A percentile compares a stretch with the other conserved stretches of the same genome.
Conservation (phyloP, 2,329 filamentous ascomycete species). For the Pseudogymnoascus sp. region DNA sequence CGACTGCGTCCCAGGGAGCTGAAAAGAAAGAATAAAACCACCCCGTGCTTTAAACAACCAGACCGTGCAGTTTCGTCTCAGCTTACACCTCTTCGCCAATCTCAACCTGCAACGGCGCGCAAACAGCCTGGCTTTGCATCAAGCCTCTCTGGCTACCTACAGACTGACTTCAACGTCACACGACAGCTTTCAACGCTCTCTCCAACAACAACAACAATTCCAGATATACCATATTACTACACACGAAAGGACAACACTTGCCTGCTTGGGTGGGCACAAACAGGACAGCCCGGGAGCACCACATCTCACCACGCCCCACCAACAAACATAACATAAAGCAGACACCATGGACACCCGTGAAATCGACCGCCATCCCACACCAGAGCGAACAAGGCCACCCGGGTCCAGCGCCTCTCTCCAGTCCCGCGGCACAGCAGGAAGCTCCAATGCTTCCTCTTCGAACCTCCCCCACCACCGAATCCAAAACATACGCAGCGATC, state of each 20-base stretch:
- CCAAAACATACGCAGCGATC: constrained; percentile 1
- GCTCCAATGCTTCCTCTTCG: neutral
- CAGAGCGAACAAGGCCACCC: constrained; percentile 4
- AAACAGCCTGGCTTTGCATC: constrained; percentile 1
- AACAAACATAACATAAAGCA: constrained; percentile 1
- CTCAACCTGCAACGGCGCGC: constrained; percentile 2
- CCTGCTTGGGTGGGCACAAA: constrained; percentile 1
- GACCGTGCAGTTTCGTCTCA: neutral
- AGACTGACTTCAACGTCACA: neutral
- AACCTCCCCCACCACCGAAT: constrained; percentile 7
- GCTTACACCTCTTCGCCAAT: neutral
- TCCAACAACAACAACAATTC: neutral
- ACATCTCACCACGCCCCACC: neutral
- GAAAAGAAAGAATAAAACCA: constrained; percentile 3
- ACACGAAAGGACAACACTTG: neutral
- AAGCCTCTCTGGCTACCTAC: neutral
- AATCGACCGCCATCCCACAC: neutral
- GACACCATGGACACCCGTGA: neutral
- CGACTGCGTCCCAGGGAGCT: neutral
- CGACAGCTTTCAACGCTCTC: neutral
- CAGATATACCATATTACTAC: neutral
- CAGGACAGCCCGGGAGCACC: neutral
- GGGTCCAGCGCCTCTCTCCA: neutral
- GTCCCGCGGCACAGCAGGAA: neutral
- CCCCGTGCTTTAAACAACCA: neutral